Evolutionary conservation across 306 rosid species (phyloP), one percentile per base, ranked within the genome.

Genomic region (Dryas drummondii): DNA sequence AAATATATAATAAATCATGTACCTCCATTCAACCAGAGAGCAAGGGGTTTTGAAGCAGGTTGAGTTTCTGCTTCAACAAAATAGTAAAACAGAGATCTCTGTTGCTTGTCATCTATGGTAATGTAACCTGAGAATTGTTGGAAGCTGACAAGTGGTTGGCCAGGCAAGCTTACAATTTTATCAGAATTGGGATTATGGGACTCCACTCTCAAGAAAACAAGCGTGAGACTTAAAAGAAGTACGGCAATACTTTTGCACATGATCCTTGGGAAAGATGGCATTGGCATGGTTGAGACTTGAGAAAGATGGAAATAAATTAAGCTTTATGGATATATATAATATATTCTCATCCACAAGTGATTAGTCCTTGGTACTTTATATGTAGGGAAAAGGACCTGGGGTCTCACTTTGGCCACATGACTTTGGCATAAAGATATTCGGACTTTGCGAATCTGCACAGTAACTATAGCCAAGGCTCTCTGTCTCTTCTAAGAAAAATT

Each of bases 21-120:
- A 81, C 87, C 87, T 71, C 85, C 87, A 44, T 86, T 75, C 14
- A 83, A 66, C 85, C 89, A 86, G 13, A 86, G 83, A 57, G 80
- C 79, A 7, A 80, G 68, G 22, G 83, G 89, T 63, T 80, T 86
- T 4, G 86, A 79, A 64, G 87, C 48, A 45, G 85, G 80, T 63
- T 81, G 0, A 1, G 53, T 13, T 65, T 78, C 62, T 19, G 86
- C 84, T 59, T 83, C 79, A 72, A 73, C 86, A 59, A 82, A 82
- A 64, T 86, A 86, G 56, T 83, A 81, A 69, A 86, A 81, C 45
- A 79, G 70, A 73, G 82, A 46, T 83, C 82, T 81, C 4, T 81
- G 71, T 1, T 81, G n/a, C 15, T 51, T 15, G 1, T 81, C 86
- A 70, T 86, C 81, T 0, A 81, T 66, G 1, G 62, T n/a, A 14